Percentiles rank a stretch among this genome's conserved stretches.
Evolutionary conservation across 495 filamentous ascomycete species (phyloP).

Genomic region (Amphirosellinia nigrospora): DNA sequence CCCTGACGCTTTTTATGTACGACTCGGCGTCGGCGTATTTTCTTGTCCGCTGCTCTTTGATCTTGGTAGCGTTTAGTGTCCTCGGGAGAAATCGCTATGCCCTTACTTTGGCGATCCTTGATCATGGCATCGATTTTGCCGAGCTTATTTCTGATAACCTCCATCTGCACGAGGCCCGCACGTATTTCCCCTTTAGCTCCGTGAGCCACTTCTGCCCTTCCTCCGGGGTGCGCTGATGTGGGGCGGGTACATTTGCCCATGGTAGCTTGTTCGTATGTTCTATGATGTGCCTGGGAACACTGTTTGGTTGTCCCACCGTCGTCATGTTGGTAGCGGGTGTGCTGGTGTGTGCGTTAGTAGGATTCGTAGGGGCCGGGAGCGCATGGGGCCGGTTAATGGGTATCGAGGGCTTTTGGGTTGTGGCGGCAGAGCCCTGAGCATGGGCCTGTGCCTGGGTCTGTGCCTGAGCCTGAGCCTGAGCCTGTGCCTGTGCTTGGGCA

Average conservation of each 20-base stretch:
- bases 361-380: conserved; percentile 25
- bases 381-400: conserved; percentile 34
- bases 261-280: conserved; percentile 45
- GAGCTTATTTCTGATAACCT: conserved; percentile 33
- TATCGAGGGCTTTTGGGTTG: conserved; percentile 30
- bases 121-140: conserved; percentile 38
- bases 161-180: conserved; percentile 45
- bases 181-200: conserved; percentile 42
- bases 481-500: conserved; percentile 26
- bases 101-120: conserved; percentile 43
- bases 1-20: conserved; percentile 43
- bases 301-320: not conserved
- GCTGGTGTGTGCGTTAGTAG: conserved; percentile 19
- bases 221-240: conserved; percentile 31
- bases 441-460: conserved; percentile 4
- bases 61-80: conserved; percentile 44
- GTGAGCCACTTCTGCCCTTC: conserved; percentile 40
- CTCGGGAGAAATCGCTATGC: conserved; percentile 36
- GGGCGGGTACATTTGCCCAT: conserved; percentile 35
- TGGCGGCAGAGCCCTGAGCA: conserved; percentile 14
- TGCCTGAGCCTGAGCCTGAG: conserved; percentile 28
- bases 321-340: conserved; percentile 2
- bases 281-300: conserved; percentile 41
- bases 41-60: conserved; percentile 38
- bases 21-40: conserved; percentile 41